Percentiles rank a stretch among this genome's conserved stretches.
Evolutionary conservation across 83 land plant genomes (phyloP).

Genomic region (Larix sibirica): DNA sequence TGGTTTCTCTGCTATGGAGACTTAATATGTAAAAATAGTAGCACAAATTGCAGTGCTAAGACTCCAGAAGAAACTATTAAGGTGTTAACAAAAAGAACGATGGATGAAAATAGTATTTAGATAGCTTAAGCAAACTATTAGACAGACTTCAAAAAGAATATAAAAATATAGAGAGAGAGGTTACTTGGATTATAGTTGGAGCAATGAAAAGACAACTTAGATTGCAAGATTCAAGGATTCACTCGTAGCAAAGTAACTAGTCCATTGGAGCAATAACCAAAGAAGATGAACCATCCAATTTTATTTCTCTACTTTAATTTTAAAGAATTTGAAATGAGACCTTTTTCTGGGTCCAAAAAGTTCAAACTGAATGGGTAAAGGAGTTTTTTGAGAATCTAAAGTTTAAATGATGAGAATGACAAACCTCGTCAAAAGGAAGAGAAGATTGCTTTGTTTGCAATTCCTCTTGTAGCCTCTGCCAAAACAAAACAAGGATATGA

Average conservation of each 20-base stretch:
- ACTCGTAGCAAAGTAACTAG: not conserved
- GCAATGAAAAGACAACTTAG: not conserved
- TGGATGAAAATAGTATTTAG: not conserved
- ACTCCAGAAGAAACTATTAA: not conserved
- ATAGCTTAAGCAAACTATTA: not conserved
- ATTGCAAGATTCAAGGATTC: not conserved
- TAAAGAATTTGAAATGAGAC: not conserved
- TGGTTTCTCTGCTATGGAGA: not conserved
- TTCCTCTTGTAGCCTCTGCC: slow-evolving; percentile 83
- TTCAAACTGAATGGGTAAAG: not conserved
- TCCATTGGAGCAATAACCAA: not conserved
- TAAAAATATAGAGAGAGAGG: not conserved
- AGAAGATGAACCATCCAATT: not conserved
- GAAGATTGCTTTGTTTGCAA: slow-evolving; percentile 64
- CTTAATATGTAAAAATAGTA: not conserved
- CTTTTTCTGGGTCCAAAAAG: not conserved
- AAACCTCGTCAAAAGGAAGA: slow-evolving; percentile 91
- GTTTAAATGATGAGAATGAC: not conserved
- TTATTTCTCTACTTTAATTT: not conserved
- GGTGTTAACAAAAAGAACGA: not conserved
- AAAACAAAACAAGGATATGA: not conserved
- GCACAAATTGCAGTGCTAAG: not conserved
- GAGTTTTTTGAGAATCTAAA: not conserved
- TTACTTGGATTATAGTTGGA: not conserved
- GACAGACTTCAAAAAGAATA: not conserved